phyloP scores from a whole-genome alignment of 2,329 filamentous ascomycete genomes.

The Pseudogymnoascus sp. region DNA sequence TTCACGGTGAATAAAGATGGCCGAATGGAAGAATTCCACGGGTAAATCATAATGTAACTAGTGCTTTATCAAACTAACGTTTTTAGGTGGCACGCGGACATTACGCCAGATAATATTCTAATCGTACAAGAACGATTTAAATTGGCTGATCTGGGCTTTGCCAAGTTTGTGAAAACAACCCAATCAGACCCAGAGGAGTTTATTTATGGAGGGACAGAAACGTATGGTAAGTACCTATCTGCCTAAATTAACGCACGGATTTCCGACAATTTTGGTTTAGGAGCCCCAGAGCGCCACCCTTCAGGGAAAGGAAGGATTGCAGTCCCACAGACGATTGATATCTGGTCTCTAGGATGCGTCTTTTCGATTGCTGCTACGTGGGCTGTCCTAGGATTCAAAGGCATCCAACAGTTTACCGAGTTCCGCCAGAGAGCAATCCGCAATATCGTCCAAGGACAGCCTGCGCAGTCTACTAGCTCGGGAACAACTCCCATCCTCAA shows the following conservation, averaged over 20 bases:
- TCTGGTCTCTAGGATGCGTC: slow-evolving; percentile 36
- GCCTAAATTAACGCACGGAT: background rate
- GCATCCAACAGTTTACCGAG: slow-evolving; percentile 24
- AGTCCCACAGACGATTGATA: slow-evolving; percentile 25
- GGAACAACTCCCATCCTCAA: too few relatives aligned
- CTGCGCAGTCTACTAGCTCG: background rate
- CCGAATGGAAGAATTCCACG: slow-evolving; percentile 14
- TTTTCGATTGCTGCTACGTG: slow-evolving; percentile 34
- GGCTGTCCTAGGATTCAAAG: slow-evolving; percentile 29
- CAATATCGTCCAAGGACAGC: background rate
- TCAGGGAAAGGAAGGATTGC: background rate
- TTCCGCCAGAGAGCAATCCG: slow-evolving; percentile 15
- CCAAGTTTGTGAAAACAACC: slow-evolving; percentile 20
- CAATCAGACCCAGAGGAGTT: background rate
- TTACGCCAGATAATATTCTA: slow-evolving; percentile 32
- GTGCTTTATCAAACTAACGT: background rate
- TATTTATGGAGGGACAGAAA: slow-evolving; percentile 28
- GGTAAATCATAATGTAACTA: slow-evolving; percentile 15
- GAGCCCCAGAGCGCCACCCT: background rate
- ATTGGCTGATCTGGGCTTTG: slow-evolving; percentile 33
- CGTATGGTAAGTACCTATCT: slow-evolving; percentile 28
- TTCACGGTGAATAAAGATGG: slow-evolving; percentile 8
- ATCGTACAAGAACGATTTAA: slow-evolving; percentile 29
- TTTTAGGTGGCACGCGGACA: slow-evolving; percentile 33
- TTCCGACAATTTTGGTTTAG: background rate